Evolutionary conservation across 1,139 yeast genomes (phyloP), one percentile per base, ranked within the genome.

Genomic region (Blastobotrys petasosporus): DNA sequence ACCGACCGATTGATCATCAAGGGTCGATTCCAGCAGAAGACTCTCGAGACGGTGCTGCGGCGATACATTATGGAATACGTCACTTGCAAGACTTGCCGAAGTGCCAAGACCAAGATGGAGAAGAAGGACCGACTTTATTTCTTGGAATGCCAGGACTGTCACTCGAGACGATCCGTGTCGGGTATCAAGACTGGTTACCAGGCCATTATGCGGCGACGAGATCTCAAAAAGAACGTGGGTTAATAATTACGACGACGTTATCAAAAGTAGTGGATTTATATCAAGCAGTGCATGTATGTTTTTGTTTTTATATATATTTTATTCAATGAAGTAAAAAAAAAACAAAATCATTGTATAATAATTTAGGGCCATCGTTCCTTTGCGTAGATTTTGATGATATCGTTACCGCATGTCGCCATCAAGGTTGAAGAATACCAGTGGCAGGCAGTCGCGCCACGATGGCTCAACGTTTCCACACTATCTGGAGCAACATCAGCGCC

Each of bases 151-250:
- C 90, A 90, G 66, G 87, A 95, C 48, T 92, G 99, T 77, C 98
- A 98, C 57, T 86, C 96, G 42, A 83, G 97, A 48, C 83, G 97
- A 74, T 88, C 97, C 43, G 99, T 92, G 51, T 82, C 95, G 56
- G 87, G 96, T 42, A 94, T 94, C 71, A 92, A 94, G 80, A 86
- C 97, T 47, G 99, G 99, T 82, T 92, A 87, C 95, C 97, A 90
- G 75, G 99, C 98, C 84, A 87, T 66, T 51, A 66, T 68, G 53
- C 57, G 66, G 45, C 62, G 66, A 49, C 80, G 81, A 37, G 51
- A 48, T 33, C 47, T 49, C 40, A 48, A 42, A 37, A 48, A 49
- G 50, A 48, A 45, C 38, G 47, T 37, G 39, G 23, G 17, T 25
- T 25, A 16, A 25, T 15, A 20, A 28, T 29, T 16, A 37, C 17